phyloP scores from a whole-genome alignment of 176 grass and related monocot genomes.

The Musa beccarii region DNA sequence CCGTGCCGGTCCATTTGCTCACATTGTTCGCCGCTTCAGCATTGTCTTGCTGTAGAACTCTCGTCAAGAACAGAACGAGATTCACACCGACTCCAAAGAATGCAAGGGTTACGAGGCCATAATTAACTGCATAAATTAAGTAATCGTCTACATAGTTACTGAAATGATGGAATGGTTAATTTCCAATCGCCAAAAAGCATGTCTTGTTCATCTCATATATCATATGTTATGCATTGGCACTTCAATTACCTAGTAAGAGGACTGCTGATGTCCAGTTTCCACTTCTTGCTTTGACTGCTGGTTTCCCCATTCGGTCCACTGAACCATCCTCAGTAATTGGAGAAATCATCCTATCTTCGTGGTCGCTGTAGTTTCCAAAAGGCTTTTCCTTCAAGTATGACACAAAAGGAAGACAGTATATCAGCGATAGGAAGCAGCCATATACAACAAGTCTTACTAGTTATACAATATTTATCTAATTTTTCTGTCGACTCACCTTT shows the following conservation, averaged over 20 bases:
- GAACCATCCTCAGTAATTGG: constrained; percentile 61
- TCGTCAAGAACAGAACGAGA: constrained; percentile 67
- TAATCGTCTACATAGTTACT: too few species aligned
- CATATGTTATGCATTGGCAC: too few species aligned
- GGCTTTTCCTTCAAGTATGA: neutral
- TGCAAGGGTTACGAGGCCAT: constrained; percentile 58
- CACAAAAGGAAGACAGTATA: neutral
- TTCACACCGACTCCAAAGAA: constrained; percentile 93
- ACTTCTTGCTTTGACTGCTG: constrained; percentile 41
- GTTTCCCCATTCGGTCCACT: constrained; percentile 48
- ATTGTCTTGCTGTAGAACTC: constrained; percentile 57
- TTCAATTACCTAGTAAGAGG: constrained; percentile 52
- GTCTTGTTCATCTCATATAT: neutral
- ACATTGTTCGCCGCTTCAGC: constrained; percentile 69
- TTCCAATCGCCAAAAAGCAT: neutral
- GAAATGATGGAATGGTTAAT: neutral
- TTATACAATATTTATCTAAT: too few species aligned
- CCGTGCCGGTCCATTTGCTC: constrained; percentile 87
- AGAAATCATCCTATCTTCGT: constrained; percentile 17
- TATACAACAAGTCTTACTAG: too few species aligned
- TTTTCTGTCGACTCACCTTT: neutral
- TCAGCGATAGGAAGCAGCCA: too few species aligned
- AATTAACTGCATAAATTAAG: constrained; percentile 47
- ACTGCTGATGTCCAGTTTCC: constrained; percentile 57
- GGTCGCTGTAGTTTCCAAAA: neutral